Base-by-base conservation (phyloP, 1,139 yeast species). In the Entelexis sorbosivorans region DNA sequence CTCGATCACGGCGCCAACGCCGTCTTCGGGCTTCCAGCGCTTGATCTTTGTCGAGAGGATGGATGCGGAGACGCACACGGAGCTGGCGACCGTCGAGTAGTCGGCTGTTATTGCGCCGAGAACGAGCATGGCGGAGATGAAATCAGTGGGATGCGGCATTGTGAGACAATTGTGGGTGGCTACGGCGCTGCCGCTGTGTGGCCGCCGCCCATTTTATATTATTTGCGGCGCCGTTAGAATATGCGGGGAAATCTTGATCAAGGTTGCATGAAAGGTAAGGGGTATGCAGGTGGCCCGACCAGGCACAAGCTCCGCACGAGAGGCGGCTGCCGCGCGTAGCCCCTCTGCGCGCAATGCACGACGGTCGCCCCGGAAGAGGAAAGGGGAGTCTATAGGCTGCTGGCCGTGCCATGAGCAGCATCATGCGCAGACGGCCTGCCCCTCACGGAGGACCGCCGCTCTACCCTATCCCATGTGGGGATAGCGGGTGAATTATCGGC, bases 101-200 rank as follows among this genome's bases (percentile, higher is more conserved):
- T 42, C 45, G 36, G 45, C 45, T 2, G 45, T 42, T 5, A 42
- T 42, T 14, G 45, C 45, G 10, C 45, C 45, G 5, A 42, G 20
- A 1, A 42, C 17, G n/a, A 42, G 36, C 17, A 42, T 20, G 7
- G 45, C 29, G 29, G 35, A 32, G 14, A 42, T 14, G 31, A 42
- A n/a, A 20, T 42, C 45, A 4, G 29, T 42, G 10, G 35, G 36
- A 13, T 32, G 17, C 9, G 28, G 9, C 45, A 42, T 42, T 14
- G 22, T n/a, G 20, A 22, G 6, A 22, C 6, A 6, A 22, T 22
- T 4, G 24, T 4, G 24, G 24, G 6, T 22, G 24, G 24, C 24
- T 22, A 6, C 24, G 24, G 24, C 24, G 24, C 6, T 4, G 24
- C 24, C n/a, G n/a, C n/a, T n/a, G n/a, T 22, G 24, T 6, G 24